Percentiles rank a stretch among this genome's conserved stretches.
Conservation (phyloP, 2,329 filamentous ascomycete species). For the Bipolaris zeicola region DNA sequence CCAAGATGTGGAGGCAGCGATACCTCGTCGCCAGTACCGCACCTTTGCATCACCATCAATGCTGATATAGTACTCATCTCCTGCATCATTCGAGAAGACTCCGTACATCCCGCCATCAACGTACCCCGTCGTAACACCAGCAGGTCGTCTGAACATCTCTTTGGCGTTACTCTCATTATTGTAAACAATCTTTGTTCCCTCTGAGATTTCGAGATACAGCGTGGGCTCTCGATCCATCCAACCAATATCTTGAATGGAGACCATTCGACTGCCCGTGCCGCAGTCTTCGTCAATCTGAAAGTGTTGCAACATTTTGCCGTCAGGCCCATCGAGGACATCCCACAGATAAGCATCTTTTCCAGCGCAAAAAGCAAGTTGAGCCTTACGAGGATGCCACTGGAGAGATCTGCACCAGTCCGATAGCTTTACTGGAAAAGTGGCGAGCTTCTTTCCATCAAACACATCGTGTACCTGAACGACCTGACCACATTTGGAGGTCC, state of each 20-base stretch:
- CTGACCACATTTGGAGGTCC: slow-evolving; percentile 25
- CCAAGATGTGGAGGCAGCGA: slow-evolving; percentile 17
- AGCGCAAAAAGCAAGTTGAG: neutral
- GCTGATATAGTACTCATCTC: slow-evolving; percentile 26
- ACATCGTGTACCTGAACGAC: slow-evolving; percentile 28
- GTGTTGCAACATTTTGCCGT: slow-evolving; percentile 19
- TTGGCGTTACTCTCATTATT: slow-evolving; percentile 32
- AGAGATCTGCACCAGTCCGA: neutral
- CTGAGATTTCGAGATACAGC: neutral
- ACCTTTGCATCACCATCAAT: slow-evolving; percentile 33
- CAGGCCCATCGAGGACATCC: neutral
- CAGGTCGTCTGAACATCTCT: slow-evolving; percentile 32
- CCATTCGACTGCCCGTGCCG: neutral
- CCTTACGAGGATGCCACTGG: neutral
- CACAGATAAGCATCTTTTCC: neutral
- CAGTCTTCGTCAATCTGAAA: slow-evolving; percentile 20
- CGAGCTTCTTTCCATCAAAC: slow-evolving; percentile 14
- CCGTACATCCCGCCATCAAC: slow-evolving; percentile 23
- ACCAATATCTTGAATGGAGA: neutral
- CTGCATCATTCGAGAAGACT: slow-evolving; percentile 11
- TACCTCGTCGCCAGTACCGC: slow-evolving; percentile 28
- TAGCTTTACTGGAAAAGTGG: neutral
- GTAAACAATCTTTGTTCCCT: slow-evolving; percentile 27
- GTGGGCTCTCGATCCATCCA: neutral
- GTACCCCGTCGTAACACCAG: slow-evolving; percentile 12